phyloP scores from a whole-genome alignment of 139 green algal species.

The Penium margaritaceum region DNA sequence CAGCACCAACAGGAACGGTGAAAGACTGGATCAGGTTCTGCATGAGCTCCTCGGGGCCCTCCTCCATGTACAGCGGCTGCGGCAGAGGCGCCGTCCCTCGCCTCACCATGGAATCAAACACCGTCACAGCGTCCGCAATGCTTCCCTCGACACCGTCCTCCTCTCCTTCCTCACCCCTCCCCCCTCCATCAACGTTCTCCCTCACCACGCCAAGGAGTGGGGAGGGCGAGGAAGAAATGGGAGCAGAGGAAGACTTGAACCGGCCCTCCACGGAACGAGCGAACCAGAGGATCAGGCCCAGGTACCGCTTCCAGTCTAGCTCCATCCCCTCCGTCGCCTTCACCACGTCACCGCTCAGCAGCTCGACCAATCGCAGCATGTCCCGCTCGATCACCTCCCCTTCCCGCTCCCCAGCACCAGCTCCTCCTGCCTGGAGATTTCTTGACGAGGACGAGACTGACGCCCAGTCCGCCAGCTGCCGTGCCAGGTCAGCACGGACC shows the following conservation, averaged over 20 bases:
- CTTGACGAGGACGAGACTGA: neutral
- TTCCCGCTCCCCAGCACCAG: neutral
- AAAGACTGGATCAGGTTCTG: too few species aligned
- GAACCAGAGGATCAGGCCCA: slow-evolving; percentile 69
- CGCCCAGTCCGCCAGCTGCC: slow-evolving; percentile 65
- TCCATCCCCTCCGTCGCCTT: slow-evolving; percentile 22
- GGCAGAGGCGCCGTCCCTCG: too few species aligned
- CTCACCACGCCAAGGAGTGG: too few species aligned
- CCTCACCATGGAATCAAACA: too few species aligned
- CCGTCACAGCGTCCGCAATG: too few species aligned
- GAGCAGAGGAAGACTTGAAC: too few species aligned
- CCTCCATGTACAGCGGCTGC: too few species aligned
- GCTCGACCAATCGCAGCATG: slow-evolving; percentile 54
- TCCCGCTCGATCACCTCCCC: slow-evolving; percentile 41
- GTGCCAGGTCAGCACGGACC: slow-evolving; percentile 26
- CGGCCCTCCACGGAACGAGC: too few species aligned
- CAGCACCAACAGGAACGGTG: too few species aligned
- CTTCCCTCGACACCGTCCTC: neutral
- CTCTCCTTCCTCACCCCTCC: neutral
- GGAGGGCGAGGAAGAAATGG: too few species aligned
- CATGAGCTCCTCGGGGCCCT: too few species aligned
- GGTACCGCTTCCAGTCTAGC: slow-evolving; percentile 72
- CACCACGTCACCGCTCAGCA: slow-evolving; percentile 61
- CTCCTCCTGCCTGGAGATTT: neutral
- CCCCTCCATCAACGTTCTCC: neutral